phyloP scores from a whole-genome alignment of 176 grass and related monocot species.

The Oryza brachyantha region DNA sequence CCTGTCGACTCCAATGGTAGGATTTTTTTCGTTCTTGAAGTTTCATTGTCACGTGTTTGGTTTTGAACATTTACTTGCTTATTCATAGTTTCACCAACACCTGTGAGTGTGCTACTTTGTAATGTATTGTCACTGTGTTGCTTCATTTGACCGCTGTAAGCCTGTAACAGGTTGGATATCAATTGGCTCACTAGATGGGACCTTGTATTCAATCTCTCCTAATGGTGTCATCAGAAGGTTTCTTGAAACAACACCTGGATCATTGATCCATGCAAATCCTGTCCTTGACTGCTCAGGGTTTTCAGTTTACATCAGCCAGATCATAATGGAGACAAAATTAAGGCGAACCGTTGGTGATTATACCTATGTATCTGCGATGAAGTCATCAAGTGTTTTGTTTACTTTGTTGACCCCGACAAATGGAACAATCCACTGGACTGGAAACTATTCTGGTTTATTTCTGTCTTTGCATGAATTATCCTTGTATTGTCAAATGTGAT shows the following conservation, averaged over 20 bases:
- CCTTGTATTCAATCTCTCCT: constrained; percentile 69
- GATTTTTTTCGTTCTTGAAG: background rate
- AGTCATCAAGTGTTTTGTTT: constrained; percentile 47
- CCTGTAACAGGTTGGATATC: constrained; percentile 76
- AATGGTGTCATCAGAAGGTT: constrained; percentile 58
- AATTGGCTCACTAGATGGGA: constrained; percentile 78
- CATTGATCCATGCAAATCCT: constrained; percentile 61
- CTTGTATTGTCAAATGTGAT: background rate
- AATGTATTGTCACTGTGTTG: background rate
- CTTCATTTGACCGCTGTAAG: constrained; percentile 4
- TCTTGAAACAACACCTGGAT: constrained; percentile 49
- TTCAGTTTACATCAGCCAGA: constrained; percentile 58
- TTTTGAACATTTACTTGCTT: background rate
- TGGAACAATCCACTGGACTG: constrained; percentile 79
- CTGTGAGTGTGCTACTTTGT: background rate
- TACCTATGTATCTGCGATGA: constrained; percentile 59
- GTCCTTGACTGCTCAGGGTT: constrained; percentile 72
- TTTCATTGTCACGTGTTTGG: background rate
- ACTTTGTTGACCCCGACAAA: constrained; percentile 65
- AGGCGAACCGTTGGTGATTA: constrained; percentile 37
- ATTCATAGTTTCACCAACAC: constrained; percentile 6
- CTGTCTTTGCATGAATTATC: constrained; percentile 6
- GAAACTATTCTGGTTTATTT: constrained; percentile 56
- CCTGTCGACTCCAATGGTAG: constrained; percentile 77
- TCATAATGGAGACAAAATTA: constrained; percentile 55